Evolutionary conservation across 2,329 filamentous ascomycete species (phyloP), one percentile per base, ranked within the genome.

Genomic region (Dothideomycetidae sp.): DNA sequence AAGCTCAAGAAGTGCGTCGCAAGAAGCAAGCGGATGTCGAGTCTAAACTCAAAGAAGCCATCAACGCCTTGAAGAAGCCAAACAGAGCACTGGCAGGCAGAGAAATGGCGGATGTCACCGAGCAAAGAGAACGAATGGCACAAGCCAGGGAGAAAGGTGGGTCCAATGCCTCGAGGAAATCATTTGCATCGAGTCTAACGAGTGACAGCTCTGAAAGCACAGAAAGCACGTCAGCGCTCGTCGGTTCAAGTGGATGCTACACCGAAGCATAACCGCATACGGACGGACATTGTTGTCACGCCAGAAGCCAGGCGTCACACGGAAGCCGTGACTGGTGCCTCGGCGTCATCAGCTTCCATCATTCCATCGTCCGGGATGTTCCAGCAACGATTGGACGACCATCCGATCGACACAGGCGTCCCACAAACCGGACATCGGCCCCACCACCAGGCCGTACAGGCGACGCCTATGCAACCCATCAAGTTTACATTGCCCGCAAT

Each of bases 1-100:
- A 62, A 23, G 55, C 66, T 18, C 66, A 67, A 2, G 71, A 75
- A 39, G 53, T 61, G 1, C 81, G 72, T 55, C 65, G 71, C 19
- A 73, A 64, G 48, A 80, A 73, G 53, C 78, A 78, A 51, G 76
- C 75, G 2, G 58, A 70, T 14, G 67, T 83, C 2, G 74, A 83
- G 33, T 72, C 75, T 17, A 77, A 85, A 50, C 58, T 88, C 21
- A 72, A 74, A 46, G 72, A 82, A 41, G 82, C 82, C 5, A 86
- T 90, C 34, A 71, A 71, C 4, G 70, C 75, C 7, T 55, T 88
- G 29, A 77, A 80, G 53, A 83, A 77, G 55, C 82, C 82, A 1
- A 85, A 88, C 49, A 71, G 82, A 31, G 69, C 73, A 14, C 64
- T 80, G 29, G 78, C 77, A 10, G 74, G 75, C 19, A 76, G 75